Base-by-base conservation (phyloP, 2,329 filamentous ascomycete genomes). In the Talaromyces sp. region DNA sequence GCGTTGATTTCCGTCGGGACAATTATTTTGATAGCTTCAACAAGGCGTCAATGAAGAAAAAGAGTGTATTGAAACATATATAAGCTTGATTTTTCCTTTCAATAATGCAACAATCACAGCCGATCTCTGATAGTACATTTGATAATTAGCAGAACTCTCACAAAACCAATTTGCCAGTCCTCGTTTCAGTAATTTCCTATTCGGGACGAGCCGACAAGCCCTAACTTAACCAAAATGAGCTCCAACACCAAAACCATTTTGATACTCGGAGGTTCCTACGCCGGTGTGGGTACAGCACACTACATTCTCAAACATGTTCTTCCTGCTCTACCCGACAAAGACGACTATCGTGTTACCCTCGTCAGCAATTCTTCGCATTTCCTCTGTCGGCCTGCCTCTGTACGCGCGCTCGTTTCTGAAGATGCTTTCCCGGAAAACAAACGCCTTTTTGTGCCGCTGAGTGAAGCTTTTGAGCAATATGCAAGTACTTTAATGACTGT, bases 201-300 rank as follows among this genome's bases (percentile, higher is more conserved):
- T 43, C 10, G 24, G 61, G 61, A 47, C 37, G 27, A 37, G 10
- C 50, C 27, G 27, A 39, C 22, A 45, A 45, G 22, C 50, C 39
- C 49, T 45, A 64, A 54, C 8, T 31, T 24, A 24, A 16, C 19
- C 8, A n/a, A 37, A 9, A 61, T 57, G 47, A 56, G 27, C 10
- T 13, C 37, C 14, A 52, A 64, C 13, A 24, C 22, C 35, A 78
- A 77, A 43, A 79, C 77, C 64, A 83, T 86, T 64, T 73, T 86
- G 66, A 77, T 87, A 24, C 73, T 87, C 2, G 85, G 85, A 27
- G 83, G 80, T 22, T 85, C 83, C 10, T 86, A 83, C 67, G 83
- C 73, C 11, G 85, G 85, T 27, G 63, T 85, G 3, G 82, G 80
- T 6, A 78, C 75, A 3, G 83, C 85, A 1, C 85, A 87, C 68